Evolutionary conservation across 192 early-diverging fungal genomes (phyloP), one percentile per base, ranked within the genome.

Genomic region (Mortierella antarctica): DNA sequence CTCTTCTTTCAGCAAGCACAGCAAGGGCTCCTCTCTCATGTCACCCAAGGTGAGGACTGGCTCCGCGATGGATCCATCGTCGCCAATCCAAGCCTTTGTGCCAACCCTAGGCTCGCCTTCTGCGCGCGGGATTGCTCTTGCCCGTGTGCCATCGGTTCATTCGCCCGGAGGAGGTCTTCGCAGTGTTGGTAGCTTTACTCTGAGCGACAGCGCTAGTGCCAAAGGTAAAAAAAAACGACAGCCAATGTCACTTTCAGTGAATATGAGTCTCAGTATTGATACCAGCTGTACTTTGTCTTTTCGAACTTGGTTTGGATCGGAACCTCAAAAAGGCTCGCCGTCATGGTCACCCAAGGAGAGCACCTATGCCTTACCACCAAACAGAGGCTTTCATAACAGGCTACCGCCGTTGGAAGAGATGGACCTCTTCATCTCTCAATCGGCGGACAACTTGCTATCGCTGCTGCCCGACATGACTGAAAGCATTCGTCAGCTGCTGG

Each of bases 391-490:
- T 47, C 58, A 68, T 48, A 76, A 76, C 62, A 76, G 70, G 44
- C 52, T 76, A 10, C 74, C 74, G 6, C 61, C 74, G 7, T 45
- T 76, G 6, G 74, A 76, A 8, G 62, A 76, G 23, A 76, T 76
- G 74, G 74, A 76, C 20, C 53, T 70, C 2, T 76, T 76, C 40
- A 50, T 76, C 17, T 70, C 66, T 8, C 74, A 76, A 47, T 76
- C 74, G 20, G 60, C 74, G 14, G 58, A 76, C 40, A 76, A 76
- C 13, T 18, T 76, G 4, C 11, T 70, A 39, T 70, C 74, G 15
- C 53, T 76, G 13, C 55, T 76, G 7, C 74, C 74, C 12, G 74
- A 76, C 40, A 76, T 76, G 66, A 70, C 62, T 18, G 74, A 76
- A 7, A 76, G 67, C 42, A 70, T 76, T 21, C 74, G 48, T 4